Conservation (phyloP, 257 asterid genomes). For the Nicotiana knightiana region DNA sequence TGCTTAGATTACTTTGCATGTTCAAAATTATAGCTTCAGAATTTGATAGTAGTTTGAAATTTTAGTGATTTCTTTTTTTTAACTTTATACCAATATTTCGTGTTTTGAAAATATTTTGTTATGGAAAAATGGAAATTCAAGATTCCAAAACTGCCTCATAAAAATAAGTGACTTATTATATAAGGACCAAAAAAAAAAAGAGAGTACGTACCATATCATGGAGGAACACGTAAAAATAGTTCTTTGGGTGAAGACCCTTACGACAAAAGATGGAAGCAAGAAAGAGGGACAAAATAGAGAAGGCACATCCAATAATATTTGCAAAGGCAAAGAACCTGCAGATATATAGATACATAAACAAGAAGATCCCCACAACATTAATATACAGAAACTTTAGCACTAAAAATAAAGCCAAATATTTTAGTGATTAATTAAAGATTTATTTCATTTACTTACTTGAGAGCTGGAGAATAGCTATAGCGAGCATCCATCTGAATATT, state of each 20-base stretch:
- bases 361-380: background rate
- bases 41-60: no score
- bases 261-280: conserved; percentile 18
- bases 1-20: no score
- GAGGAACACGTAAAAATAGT: conserved; percentile 47
- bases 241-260: conserved; percentile 19
- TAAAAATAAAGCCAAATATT: background rate
- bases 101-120: no score
- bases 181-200: background rate
- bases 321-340: conserved; percentile 58
- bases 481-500: conserved; percentile 44
- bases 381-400: background rate
- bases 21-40: no score
- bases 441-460: conserved; percentile 38
- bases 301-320: conserved; percentile 40
- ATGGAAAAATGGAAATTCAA: no score
- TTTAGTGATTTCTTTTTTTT: no score
- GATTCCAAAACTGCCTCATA: no score
- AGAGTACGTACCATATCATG: conserved; percentile 55
- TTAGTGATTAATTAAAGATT: background rate
- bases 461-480: conserved; percentile 52
- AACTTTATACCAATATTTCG: no score
- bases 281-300: conserved; percentile 31
- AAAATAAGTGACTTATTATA: background rate
- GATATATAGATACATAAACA: background rate